Percentiles rank a stretch among this genome's conserved stretches.
Conservation (phyloP, 768 basidiomycete species). For the Tulasnella calospora region DNA sequence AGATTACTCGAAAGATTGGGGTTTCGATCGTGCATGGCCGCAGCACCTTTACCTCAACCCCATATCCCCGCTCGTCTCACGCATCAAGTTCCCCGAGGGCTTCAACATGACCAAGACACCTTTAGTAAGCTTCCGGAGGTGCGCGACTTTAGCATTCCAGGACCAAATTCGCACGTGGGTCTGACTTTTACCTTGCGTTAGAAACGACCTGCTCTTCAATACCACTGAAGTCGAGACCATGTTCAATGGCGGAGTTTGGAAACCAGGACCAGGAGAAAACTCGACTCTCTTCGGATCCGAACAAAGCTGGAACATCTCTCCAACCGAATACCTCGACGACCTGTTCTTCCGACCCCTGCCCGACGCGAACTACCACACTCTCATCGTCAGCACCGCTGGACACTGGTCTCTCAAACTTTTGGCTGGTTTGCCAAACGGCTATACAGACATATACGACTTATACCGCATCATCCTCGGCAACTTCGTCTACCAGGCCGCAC, state of each 20-base stretch:
- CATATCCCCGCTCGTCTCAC: slow-evolving; percentile 45
- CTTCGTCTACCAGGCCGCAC: slow-evolving; percentile 54
- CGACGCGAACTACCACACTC: slow-evolving; percentile 52
- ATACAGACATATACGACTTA: slow-evolving; percentile 52
- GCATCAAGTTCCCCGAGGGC: slow-evolving; percentile 45
- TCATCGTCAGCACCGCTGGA: slow-evolving; percentile 60
- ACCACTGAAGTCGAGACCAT: slow-evolving; percentile 47
- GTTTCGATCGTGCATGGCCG: slow-evolving; percentile 60
- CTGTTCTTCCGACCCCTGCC: slow-evolving; percentile 49
- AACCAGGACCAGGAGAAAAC: slow-evolving; percentile 29
- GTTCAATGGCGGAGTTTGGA: slow-evolving; percentile 37
- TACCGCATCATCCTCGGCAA: slow-evolving; percentile 52
- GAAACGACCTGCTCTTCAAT: slow-evolving; percentile 56
- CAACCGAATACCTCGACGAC: slow-evolving; percentile 48
- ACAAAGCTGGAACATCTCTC: slow-evolving; percentile 49
- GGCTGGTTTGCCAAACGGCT: slow-evolving; percentile 45
- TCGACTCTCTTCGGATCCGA: slow-evolving; percentile 54
- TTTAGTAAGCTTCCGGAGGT: slow-evolving; percentile 55
- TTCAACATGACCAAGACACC: slow-evolving; percentile 58
- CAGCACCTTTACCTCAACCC: slow-evolving; percentile 61
- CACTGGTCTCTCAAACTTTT: slow-evolving; percentile 65
- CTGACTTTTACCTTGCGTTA: not conserved
- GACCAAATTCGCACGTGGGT: no score
- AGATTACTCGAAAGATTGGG: slow-evolving; percentile 48
- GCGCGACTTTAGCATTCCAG: no score